These are phyloP conservation scores for Akanthomyces dipterigenus DNA, from an alignment of 2,329 filamentous ascomycete genomes.

Conservation along the genomic window DNA sequence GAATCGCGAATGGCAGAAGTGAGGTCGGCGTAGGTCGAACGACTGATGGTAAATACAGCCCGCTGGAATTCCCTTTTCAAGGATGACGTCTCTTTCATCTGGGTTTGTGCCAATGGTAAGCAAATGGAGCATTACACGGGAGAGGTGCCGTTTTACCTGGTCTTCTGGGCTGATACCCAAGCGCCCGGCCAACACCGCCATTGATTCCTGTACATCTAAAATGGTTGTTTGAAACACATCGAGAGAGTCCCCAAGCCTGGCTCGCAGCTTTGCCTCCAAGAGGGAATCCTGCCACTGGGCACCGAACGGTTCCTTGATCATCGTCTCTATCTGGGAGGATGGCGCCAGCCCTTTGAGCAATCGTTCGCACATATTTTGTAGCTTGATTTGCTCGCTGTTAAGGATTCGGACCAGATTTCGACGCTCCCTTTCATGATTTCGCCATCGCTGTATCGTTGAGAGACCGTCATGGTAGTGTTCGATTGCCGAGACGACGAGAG, in stretches of 20 bases:
- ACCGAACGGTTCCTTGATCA: not conserved
- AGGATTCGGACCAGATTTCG: not conserved
- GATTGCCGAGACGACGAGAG: constrained; percentile 11
- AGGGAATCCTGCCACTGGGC: not conserved
- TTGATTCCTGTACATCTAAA: not conserved
- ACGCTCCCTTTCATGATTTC: not conserved
- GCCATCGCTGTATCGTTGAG: not conserved
- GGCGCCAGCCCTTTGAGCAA: not conserved
- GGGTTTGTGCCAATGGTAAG: not conserved
- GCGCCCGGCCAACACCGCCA: not conserved
- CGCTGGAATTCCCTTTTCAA: not conserved
- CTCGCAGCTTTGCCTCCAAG: not conserved
- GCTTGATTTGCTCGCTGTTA: not conserved
- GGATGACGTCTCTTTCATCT: not conserved
- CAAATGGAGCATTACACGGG: not conserved
- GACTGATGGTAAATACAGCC: not conserved
- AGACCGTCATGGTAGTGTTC: constrained; percentile 13
- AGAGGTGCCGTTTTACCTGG: not conserved
- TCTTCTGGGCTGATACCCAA: not conserved
- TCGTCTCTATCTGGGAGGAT: not conserved
- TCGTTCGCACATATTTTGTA: not conserved
- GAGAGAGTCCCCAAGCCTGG: not conserved
- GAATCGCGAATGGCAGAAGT: not conserved
- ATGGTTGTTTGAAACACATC: not conserved
- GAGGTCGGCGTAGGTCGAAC: not conserved